A percentile compares a stretch with the other conserved stretches of the same genome.
These are phyloP conservation scores for Lathyrus sativus DNA, from an alignment of 306 rosid genomes.

Conservation along the genomic window DNA sequence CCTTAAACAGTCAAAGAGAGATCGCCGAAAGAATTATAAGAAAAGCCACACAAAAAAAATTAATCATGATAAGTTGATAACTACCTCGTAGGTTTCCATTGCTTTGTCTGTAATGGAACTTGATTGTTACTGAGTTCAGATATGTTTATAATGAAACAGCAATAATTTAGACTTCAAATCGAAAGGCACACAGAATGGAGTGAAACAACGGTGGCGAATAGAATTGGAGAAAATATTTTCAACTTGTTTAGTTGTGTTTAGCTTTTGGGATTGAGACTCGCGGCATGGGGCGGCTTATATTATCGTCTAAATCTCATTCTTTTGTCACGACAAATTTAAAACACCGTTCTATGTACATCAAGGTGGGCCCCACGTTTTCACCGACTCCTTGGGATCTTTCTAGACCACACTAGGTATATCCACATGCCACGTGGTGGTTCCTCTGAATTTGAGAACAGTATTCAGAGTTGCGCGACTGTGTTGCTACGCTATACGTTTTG, in stretches of 20 bases:
- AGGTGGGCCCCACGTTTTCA: slow-evolving; percentile 34
- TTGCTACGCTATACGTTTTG: not conserved
- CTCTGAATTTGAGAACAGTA: slow-evolving; percentile 31
- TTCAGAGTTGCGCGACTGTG: not conserved
- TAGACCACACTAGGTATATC: slow-evolving; percentile 43
- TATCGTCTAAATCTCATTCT: slow-evolving; percentile 1
- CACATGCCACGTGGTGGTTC: slow-evolving; percentile 47
- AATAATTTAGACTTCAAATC: not conserved
- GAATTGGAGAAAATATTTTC: not conserved
- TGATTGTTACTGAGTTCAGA: slow-evolving; percentile 2
- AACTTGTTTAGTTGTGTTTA: slow-evolving; percentile 15
- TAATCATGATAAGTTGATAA: slow-evolving; percentile 10
- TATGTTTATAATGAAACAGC: not conserved
- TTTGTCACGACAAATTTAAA: slow-evolving; percentile 14
- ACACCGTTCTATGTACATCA: slow-evolving; percentile 15
- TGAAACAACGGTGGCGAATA: slow-evolving; percentile 1
- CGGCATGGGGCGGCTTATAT: not conserved
- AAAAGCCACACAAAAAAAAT: not conserved
- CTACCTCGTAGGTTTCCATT: slow-evolving; percentile 51
- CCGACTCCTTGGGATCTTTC: slow-evolving; percentile 44
- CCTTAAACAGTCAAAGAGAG: too few relatives aligned
- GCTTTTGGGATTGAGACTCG: not conserved
- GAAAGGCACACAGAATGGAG: slow-evolving; percentile 10
- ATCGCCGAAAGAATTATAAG: not conserved
- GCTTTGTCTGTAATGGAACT: slow-evolving; percentile 8